Evolutionary conservation across 805 yeast genomes (phyloP).

Genomic region (Metschnikowia noctiluminum): DNA sequence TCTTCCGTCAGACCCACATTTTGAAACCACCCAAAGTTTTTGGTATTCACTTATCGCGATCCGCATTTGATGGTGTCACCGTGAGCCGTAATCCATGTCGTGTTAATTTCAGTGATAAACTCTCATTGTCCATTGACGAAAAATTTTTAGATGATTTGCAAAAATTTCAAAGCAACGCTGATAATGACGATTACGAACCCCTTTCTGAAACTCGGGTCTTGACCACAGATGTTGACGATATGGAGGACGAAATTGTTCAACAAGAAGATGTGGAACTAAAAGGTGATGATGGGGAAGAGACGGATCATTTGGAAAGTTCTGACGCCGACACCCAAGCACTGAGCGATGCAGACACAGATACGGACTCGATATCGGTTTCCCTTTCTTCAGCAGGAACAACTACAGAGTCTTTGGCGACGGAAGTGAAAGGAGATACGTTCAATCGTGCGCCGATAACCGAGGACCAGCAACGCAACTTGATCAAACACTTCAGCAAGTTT

Average conservation of each 20-base stretch:
- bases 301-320: slow-evolving; percentile 13
- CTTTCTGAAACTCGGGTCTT: slow-evolving; percentile 15
- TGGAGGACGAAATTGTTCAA: slow-evolving; percentile 33
- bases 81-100: slow-evolving; percentile 73
- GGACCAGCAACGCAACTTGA: slow-evolving; percentile 35
- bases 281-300: slow-evolving; percentile 31
- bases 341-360: slow-evolving; percentile 9
- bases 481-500: slow-evolving; percentile 34
- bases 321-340: slow-evolving; percentile 10
- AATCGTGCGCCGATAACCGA: slow-evolving; percentile 37
- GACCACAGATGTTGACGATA: slow-evolving; percentile 26
- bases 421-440: slow-evolving; percentile 22
- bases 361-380: slow-evolving; percentile 1
- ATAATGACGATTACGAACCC: slow-evolving; percentile 18
- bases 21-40: slow-evolving; percentile 67
- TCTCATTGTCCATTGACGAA: slow-evolving; percentile 48
- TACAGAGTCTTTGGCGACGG: slow-evolving; percentile 9
- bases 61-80: slow-evolving; percentile 65
- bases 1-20: slow-evolving; percentile 61
- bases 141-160: slow-evolving; percentile 36
- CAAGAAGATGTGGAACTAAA: slow-evolving; percentile 37
- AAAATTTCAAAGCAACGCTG: slow-evolving; percentile 28
- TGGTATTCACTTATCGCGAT: slow-evolving; percentile 82
- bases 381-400: slow-evolving; percentile 9
- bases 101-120: slow-evolving; percentile 58